Percentiles rank a stretch among this genome's conserved stretches.
Conservation (phyloP, 164 flowering plant genomes). For the Macadamia tetraphylla region DNA sequence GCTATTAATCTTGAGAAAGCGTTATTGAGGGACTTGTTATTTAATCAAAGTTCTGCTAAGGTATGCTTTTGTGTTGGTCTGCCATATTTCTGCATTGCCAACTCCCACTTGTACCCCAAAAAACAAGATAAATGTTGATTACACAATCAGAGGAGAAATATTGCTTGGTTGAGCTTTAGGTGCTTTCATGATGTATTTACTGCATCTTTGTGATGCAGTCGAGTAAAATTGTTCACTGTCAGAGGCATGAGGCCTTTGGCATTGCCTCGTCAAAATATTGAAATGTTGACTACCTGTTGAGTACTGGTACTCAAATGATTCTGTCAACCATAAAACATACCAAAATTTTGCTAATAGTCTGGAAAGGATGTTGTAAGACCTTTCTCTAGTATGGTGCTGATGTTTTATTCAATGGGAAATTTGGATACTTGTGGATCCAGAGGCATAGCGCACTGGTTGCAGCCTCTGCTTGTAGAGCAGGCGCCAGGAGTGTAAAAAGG, state of each 20-base stretch:
- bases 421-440: no score
- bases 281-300: not conserved
- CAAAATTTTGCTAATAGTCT: not conserved
- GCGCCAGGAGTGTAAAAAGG: no score
- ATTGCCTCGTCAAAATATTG: no score
- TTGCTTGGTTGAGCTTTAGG: no score
- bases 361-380: not conserved
- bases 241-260: not conserved
- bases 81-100: not conserved
- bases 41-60: conserved; percentile 86
- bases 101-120: not conserved
- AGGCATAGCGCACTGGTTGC: no score
- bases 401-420: no score
- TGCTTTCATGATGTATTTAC: no score
- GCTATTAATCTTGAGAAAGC: conserved; percentile 81
- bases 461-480: no score
- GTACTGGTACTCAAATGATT: not conserved
- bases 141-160: no score
- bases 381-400: no score
- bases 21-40: conserved; percentile 61
- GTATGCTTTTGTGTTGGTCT: conserved; percentile 25
- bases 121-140: not conserved
- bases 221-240: not conserved
- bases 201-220: no score
- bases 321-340: not conserved